Conservation (phyloP, 164 flowering plant genomes). For the Liriodendron chinense region DNA sequence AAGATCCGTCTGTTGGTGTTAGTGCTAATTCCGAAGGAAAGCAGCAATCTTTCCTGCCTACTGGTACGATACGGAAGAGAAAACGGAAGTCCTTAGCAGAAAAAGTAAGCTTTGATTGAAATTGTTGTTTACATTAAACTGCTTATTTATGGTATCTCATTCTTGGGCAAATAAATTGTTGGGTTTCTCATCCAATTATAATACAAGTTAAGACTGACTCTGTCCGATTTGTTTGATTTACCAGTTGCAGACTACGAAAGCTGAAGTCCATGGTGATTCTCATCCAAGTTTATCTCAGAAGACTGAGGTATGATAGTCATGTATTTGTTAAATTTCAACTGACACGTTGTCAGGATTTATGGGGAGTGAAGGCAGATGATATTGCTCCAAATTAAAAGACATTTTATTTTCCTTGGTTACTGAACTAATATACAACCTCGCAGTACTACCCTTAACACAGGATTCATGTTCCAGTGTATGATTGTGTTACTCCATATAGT, state of each 20-base stretch:
- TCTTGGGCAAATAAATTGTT: neutral
- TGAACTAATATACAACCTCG: neutral
- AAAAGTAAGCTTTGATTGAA: constrained; percentile 35
- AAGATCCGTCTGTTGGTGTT: constrained; percentile 18
- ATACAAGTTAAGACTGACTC: neutral
- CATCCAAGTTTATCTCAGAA: constrained; percentile 25
- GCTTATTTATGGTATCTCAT: neutral
- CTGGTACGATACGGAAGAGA: constrained; percentile 24
- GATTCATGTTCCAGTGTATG: neutral
- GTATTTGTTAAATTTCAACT: neutral
- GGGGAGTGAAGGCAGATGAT: too few species aligned
- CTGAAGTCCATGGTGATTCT: constrained; percentile 28
- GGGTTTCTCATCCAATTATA: neutral
- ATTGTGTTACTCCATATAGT: neutral
- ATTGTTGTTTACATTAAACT: too few species aligned
- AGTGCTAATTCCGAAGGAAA: constrained; percentile 30
- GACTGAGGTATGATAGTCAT: constrained; percentile 31
- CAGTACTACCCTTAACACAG: neutral
- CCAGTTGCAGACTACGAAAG: constrained; percentile 19
- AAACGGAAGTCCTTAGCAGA: constrained; percentile 35
- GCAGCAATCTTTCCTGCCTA: constrained; percentile 23
- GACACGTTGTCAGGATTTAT: neutral
- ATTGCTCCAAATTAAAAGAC: neutral
- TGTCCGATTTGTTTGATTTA: constrained; percentile 3
- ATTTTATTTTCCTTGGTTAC: too few species aligned